Conservation (phyloP, 179 eudicot species). For the Drosera spatulata region DNA sequence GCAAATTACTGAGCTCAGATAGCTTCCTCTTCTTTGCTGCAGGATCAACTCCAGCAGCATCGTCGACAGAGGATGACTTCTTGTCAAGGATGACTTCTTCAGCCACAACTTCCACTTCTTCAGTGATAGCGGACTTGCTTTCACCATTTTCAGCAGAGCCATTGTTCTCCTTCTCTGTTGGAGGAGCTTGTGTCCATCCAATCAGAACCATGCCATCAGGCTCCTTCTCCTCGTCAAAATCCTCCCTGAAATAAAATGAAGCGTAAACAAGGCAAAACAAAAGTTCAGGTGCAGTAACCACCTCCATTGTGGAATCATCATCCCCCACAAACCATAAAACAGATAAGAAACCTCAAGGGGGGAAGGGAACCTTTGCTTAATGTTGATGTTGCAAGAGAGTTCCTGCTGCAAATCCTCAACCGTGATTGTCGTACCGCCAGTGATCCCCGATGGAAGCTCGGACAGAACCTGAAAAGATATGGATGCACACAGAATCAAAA, state of each 20-base stretch:
- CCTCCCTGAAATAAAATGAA: slow-evolving; percentile 38
- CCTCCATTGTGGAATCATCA: too few species aligned
- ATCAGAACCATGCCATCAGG: slow-evolving; percentile 93
- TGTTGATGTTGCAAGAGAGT: slow-evolving; percentile 67
- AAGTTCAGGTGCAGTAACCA: background rate
- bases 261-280: background rate
- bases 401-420: slow-evolving; percentile 94
- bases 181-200: slow-evolving; percentile 66
- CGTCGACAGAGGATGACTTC: background rate
- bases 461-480: slow-evolving; percentile 52
- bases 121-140: slow-evolving; percentile 32
- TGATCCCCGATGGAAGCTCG: slow-evolving; percentile 74
- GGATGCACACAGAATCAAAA: slow-evolving; percentile 2
- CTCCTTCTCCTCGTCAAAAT: slow-evolving; percentile 92
- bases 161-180: slow-evolving; percentile 29
- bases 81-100: slow-evolving; percentile 13
- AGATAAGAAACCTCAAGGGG: background rate
- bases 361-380: slow-evolving; percentile 73
- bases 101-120: slow-evolving; percentile 18
- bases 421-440: slow-evolving; percentile 64
- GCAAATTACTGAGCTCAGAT: slow-evolving; percentile 25
- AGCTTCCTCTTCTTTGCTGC: slow-evolving; percentile 65
- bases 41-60: slow-evolving; percentile 18
- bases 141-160: slow-evolving; percentile 42
- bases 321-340: too few species aligned